Evolutionary conservation across 176 grass and related monocot species (phyloP), one percentile per base, ranked within the genome.

Genomic region (Cymbopogon citratus): DNA sequence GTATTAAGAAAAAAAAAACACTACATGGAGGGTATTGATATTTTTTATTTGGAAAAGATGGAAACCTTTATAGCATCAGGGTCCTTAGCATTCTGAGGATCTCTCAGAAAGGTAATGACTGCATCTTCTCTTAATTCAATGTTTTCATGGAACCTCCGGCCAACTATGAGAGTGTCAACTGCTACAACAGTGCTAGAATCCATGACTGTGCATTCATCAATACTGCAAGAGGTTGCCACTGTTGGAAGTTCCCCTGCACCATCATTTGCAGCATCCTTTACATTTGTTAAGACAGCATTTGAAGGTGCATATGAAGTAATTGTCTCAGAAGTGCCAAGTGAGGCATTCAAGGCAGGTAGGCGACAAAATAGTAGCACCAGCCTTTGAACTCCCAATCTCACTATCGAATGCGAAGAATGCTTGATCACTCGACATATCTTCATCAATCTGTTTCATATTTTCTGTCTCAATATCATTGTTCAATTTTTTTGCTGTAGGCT

Each of bases 111-210:
- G 75, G 21, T 61, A 49, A 98, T 84, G 68, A 39, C 73, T 60
- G 33, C 76, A 54, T 82, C 86, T 86, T 91, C 74, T 87, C 84
- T 80, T 54, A 92, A 78, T 74, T 89, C 75, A 87, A 88, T 67
- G 90, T 75, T 84, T 29, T 84, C 84, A 77, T 90, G 83, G 82
- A 94, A 94, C 71, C 85, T 92, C 62, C 86, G 75, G 41, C 95
- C 90, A 24, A 98, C 95, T 76, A 98, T 93, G 67, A 82, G 82
- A 68, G 92, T 94, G 10, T 89, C 90, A 76, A 93, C 81, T 68
- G 69, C 25, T 48, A 86, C 39, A 34, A 7, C 62, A 36, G 23
- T 66, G 33, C 84, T 81, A 57, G 71, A 85, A 83, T 84, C 72
- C 26, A 28, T 12, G 15, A 38, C 67, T 25, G 35, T 33, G 31